Percentiles rank a stretch among this genome's conserved stretches.
phyloP scores from a whole-genome alignment of 2,329 filamentous ascomycete species.

The Pyrenochaeta sp. region DNA sequence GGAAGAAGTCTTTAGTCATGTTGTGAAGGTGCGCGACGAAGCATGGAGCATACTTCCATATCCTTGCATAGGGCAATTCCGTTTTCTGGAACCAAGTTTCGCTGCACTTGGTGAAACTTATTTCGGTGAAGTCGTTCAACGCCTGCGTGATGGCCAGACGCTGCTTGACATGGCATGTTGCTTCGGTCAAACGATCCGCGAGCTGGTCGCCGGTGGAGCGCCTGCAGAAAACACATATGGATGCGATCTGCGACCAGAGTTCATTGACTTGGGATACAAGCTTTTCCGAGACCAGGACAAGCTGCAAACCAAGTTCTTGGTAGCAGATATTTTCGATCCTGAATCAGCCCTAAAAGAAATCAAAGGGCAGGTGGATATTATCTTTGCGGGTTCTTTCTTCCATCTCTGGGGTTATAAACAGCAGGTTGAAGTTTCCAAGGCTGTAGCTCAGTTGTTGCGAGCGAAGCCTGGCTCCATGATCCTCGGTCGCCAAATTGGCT shows the following conservation, averaged over 20 bases:
- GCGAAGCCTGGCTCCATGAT: slow-evolving; percentile 57
- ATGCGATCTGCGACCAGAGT: slow-evolving; percentile 49
- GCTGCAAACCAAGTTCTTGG: slow-evolving; percentile 58
- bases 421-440: slow-evolving; percentile 41
- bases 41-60: slow-evolving; percentile 38
- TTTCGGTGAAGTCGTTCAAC: slow-evolving; percentile 35
- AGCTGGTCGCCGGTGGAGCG: slow-evolving; percentile 49
- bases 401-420: slow-evolving; percentile 50
- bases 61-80: slow-evolving; percentile 43
- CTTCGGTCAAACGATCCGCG: slow-evolving; percentile 54
- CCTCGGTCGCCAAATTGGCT: slow-evolving; percentile 61
- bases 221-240: slow-evolving; percentile 50
- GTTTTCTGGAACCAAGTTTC: slow-evolving; percentile 40
- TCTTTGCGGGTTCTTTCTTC: slow-evolving; percentile 53
- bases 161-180: slow-evolving; percentile 55
- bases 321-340: slow-evolving; percentile 57
- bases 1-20: slow-evolving; percentile 40
- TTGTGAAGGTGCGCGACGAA: slow-evolving; percentile 35
- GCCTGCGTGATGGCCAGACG: slow-evolving; percentile 34
- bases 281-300: slow-evolving; percentile 43
- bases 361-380: slow-evolving; percentile 44
- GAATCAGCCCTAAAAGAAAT: slow-evolving; percentile 35
- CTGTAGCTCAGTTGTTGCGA: slow-evolving; percentile 41
- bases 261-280: slow-evolving; percentile 62
- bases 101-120: slow-evolving; percentile 16